phyloP scores from a whole-genome alignment of 108 stramenopile species.

The Cyclotella cryptica region DNA sequence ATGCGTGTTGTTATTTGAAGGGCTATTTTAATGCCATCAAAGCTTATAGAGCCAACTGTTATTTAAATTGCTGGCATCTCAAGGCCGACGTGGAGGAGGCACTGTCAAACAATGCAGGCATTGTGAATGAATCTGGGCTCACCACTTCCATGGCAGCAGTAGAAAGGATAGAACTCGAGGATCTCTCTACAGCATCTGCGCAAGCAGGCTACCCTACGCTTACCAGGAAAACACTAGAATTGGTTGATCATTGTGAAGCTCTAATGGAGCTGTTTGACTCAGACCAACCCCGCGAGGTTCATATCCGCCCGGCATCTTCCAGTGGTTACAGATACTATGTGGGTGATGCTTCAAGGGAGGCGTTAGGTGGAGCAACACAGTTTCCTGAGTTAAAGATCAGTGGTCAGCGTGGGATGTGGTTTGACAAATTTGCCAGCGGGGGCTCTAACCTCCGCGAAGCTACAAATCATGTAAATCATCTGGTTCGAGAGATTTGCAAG shows the following conservation, averaged over 20 bases:
- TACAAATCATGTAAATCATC: not conserved
- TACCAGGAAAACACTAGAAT: not conserved
- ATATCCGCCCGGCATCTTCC: not conserved
- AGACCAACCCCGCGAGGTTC: not conserved
- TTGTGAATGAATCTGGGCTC: too few species aligned
- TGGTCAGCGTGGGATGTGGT: not conserved
- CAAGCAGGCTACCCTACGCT: not conserved
- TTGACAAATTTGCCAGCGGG: not conserved
- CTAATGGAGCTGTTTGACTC: too few species aligned
- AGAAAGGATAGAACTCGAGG: not conserved
- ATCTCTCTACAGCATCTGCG: too few species aligned
- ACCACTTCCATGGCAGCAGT: not conserved
- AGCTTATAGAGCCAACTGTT: not conserved
- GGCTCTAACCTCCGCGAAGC: not conserved
- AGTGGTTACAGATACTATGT: too few species aligned
- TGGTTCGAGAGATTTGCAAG: not conserved
- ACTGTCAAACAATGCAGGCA: too few species aligned
- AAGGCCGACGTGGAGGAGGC: not conserved
- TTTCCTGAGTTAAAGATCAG: not conserved
- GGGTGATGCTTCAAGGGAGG: too few species aligned
- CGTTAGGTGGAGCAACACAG: not conserved
- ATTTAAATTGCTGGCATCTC: slow-evolving; percentile 4
- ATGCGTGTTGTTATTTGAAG: too few species aligned
- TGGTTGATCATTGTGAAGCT: not conserved
- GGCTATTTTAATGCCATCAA: slow-evolving; percentile 12